These are phyloP conservation scores for Chrysoporthe puriensis DNA, from an alignment of 2,329 filamentous ascomycete genomes.

Conservation along the genomic window DNA sequence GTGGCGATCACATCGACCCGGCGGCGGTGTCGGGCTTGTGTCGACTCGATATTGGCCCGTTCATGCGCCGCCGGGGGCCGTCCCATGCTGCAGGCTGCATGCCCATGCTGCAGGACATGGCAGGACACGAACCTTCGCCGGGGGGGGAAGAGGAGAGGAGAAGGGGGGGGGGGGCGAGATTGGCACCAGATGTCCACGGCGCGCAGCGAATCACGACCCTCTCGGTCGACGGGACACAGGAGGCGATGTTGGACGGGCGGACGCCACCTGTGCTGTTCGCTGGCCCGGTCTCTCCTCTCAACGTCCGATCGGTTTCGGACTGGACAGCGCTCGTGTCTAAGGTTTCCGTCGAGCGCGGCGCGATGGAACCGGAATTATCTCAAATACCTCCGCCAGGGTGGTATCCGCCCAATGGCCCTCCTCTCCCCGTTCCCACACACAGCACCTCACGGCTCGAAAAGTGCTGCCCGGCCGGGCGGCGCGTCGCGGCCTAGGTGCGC, in stretches of 20 bases:
- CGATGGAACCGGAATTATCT: neutral
- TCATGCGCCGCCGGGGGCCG: neutral
- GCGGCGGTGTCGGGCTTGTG: neutral
- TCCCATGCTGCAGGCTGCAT: neutral
- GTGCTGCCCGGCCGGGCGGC: neutral
- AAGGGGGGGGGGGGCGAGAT: neutral
- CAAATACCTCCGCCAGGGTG: neutral
- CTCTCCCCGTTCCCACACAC: neutral
- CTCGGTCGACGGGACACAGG: neutral
- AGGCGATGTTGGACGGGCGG: neutral
- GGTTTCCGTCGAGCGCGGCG: neutral
- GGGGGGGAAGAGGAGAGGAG: no score
- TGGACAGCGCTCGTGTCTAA: neutral
- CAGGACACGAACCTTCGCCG: neutral
- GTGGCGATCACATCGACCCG: constrained; percentile 2
- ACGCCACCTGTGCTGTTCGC: neutral
- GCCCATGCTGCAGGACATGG: no score
- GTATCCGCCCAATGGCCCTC: neutral
- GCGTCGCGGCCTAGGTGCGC: neutral
- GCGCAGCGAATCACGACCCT: neutral
- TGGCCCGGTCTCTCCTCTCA: neutral
- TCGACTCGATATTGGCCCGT: neutral
- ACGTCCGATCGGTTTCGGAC: neutral
- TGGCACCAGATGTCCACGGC: neutral
- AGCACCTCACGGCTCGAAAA: neutral